Conservation (phyloP, 2,329 filamentous ascomycete genomes). For the Rutstroemia sp. region DNA sequence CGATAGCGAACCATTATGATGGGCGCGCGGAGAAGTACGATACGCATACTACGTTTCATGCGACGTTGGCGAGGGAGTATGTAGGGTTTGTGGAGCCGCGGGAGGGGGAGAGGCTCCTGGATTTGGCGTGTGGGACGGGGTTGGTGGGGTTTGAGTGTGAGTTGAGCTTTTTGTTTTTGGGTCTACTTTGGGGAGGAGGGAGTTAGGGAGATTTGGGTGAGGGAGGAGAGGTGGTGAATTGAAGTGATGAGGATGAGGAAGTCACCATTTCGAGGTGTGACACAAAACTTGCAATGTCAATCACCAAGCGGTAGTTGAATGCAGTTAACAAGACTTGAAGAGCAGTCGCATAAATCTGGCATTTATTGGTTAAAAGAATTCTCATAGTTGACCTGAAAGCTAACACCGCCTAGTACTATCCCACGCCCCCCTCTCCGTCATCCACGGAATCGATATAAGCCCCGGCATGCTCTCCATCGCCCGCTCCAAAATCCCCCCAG, state of each 20-base stretch:
- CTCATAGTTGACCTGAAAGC: too few relatives aligned
- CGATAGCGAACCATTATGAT: not conserved
- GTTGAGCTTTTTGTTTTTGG: not conserved
- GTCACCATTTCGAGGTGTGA: too few relatives aligned
- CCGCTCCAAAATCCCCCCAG: not conserved
- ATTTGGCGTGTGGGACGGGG: conserved; percentile 6
- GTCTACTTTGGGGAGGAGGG: too few relatives aligned
- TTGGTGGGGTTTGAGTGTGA: not conserved
- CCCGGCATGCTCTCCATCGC: not conserved
- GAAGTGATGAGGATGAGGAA: too few relatives aligned
- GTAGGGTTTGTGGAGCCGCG: not conserved
- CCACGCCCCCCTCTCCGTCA: not conserved
- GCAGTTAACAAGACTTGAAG: too few relatives aligned
- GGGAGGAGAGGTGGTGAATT: too few relatives aligned
- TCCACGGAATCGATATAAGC: not conserved
- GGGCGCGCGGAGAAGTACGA: not conserved
- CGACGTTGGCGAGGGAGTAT: not conserved
- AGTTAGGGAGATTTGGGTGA: too few relatives aligned
- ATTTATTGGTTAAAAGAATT: too few relatives aligned
- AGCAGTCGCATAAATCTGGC: too few relatives aligned
- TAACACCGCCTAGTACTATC: not conserved
- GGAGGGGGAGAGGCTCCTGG: not conserved
- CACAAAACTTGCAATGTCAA: too few relatives aligned
- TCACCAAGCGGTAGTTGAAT: too few relatives aligned
- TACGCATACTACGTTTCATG: not conserved